Evolutionary conservation across 2,329 filamentous ascomycete genomes (phyloP).

Genomic region (Pseudophaeomoniella oleicola): DNA sequence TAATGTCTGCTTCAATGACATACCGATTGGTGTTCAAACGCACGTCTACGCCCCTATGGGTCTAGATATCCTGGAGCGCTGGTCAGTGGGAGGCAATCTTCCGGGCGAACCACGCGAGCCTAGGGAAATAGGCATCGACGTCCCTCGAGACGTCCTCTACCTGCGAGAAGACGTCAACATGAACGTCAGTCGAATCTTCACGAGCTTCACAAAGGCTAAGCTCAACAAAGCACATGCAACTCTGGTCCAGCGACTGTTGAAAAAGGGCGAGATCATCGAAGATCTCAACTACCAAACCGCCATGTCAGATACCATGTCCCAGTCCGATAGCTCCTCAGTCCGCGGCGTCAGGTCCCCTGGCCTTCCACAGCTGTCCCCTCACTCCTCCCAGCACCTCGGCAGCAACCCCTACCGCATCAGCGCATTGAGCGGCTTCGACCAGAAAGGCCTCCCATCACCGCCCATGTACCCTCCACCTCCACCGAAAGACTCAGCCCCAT

Average conservation of each 20-base stretch:
- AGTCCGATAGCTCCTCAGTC: background rate
- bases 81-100: constrained; percentile 58
- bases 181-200: constrained; percentile 63
- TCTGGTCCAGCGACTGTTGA: constrained; percentile 51
- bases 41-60: constrained; percentile 74
- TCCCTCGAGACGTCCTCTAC: constrained; percentile 57
- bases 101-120: constrained; percentile 54
- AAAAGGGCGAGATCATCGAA: constrained; percentile 31
- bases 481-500: background rate
- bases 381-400: background rate
- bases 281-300: constrained; percentile 5
- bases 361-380: background rate
- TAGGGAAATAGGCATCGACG: constrained; percentile 50
- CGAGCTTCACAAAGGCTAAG: constrained; percentile 66
- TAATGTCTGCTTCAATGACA: constrained; percentile 65
- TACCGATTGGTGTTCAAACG: constrained; percentile 59
- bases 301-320: background rate
- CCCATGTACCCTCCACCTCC: background rate
- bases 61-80: constrained; percentile 63
- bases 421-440: background rate
- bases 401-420: background rate
- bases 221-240: constrained; percentile 60
- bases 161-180: constrained; percentile 77
- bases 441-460: background rate
- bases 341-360: background rate